Evolutionary conservation across 2,329 filamentous ascomycete species (phyloP).

Genomic region (Aschersonia sp.): DNA sequence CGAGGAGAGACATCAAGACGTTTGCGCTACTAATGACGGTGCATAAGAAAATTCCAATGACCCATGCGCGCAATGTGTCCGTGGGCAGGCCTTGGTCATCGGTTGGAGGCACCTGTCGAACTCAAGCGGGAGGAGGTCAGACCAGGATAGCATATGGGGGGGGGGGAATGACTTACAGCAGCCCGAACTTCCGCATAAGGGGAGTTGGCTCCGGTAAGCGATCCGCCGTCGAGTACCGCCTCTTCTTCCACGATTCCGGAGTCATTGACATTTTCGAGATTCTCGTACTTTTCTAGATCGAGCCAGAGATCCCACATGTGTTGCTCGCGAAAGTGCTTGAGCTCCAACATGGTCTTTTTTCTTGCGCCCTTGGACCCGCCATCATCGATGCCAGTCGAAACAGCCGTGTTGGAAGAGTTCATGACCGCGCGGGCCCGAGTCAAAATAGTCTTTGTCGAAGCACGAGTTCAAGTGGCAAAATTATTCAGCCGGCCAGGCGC

Average conservation of each 20-base stretch:
- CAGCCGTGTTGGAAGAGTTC: neutral
- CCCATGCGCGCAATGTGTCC: slow-evolving; percentile 44
- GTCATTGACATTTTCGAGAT: slow-evolving; percentile 28
- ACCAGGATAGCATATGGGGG: neutral
- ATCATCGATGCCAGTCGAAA: neutral
- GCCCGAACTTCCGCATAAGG: slow-evolving; percentile 13
- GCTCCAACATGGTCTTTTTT: slow-evolving; percentile 5
- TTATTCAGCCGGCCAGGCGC: neutral
- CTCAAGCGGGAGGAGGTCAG: neutral
- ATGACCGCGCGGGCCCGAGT: neutral
- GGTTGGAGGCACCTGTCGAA: slow-evolving; percentile 16
- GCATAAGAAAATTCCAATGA: slow-evolving; percentile 38
- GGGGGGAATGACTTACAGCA: slow-evolving; percentile 6
- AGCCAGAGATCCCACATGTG: slow-evolving; percentile 44
- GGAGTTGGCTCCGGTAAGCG: slow-evolving; percentile 36
- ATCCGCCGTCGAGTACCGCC: slow-evolving; percentile 27
- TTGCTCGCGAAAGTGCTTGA: slow-evolving; percentile 28
- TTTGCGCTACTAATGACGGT: slow-evolving; percentile 41
- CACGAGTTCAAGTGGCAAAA: neutral
- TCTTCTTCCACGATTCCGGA: slow-evolving; percentile 27
- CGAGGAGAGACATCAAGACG: slow-evolving; percentile 31
- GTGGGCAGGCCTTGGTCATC: slow-evolving; percentile 33
- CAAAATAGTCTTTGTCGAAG: neutral
- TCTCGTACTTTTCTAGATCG: slow-evolving; percentile 33
- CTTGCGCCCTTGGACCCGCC: neutral